Percentiles rank a stretch among this genome's conserved stretches.
phyloP scores from a whole-genome alignment of 164 flowering plant genomes.

The Chimonanthus salicifolius region DNA sequence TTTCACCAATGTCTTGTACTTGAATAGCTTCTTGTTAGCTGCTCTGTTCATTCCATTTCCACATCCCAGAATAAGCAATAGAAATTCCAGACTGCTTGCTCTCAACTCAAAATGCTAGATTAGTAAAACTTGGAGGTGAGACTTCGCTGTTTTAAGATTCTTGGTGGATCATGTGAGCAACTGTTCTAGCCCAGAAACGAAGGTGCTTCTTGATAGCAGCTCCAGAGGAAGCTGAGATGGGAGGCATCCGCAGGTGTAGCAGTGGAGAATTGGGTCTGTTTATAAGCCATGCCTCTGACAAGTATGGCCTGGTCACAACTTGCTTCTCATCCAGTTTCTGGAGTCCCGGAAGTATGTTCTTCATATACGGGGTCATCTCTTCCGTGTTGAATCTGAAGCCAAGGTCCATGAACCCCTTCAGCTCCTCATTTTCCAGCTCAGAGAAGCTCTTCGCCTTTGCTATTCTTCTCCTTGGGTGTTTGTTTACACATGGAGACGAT shows the following conservation, averaged over 20 bases:
- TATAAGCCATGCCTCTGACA: conserved; percentile 70
- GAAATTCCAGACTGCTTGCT: not conserved
- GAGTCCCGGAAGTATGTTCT: conserved; percentile 53
- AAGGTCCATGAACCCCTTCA: conserved; percentile 67
- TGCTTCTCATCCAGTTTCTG: conserved; percentile 27
- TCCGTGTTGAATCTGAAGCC: conserved; percentile 59
- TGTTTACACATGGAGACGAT: conserved; percentile 19
- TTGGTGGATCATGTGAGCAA: conserved; percentile 39
- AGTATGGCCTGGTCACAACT: conserved; percentile 41
- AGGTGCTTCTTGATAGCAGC: conserved; percentile 60
- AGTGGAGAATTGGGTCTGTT: conserved; percentile 49
- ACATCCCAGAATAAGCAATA: not conserved
- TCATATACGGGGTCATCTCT: conserved; percentile 33
- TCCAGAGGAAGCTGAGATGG: conserved; percentile 14
- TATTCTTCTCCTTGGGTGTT: conserved; percentile 13
- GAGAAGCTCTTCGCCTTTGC: conserved; percentile 32
- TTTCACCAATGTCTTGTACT: not conserved
- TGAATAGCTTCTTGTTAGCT: not conserved
- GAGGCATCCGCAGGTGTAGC: conserved; percentile 38
- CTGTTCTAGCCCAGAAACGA: conserved; percentile 54
- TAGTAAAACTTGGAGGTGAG: not conserved
- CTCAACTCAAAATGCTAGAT: not conserved
- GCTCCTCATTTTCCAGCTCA: conserved; percentile 64
- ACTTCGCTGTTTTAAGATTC: conserved; percentile 17
- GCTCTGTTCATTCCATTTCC: not conserved